Percentiles rank a stretch among this genome's conserved stretches.
Evolutionary conservation across 139 green algal genomes (phyloP).

Genomic region (Auxenochlorella pyrenoidosa): DNA sequence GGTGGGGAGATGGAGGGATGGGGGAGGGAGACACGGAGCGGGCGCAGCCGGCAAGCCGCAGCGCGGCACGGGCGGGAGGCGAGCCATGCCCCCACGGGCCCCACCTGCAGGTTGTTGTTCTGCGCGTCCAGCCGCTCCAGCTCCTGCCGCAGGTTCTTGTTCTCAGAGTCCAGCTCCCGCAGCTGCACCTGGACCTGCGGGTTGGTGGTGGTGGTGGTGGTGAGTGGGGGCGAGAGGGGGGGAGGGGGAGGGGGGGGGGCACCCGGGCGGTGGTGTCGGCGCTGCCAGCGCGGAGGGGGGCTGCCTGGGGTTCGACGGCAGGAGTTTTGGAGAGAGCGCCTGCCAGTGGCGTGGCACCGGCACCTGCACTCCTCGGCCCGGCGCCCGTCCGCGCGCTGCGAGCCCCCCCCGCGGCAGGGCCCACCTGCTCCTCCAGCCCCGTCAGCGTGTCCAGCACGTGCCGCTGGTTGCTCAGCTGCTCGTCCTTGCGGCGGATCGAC

Average conservation of each 20-base stretch:
- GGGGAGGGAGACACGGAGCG: no score
- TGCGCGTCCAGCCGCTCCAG: conserved; percentile 55
- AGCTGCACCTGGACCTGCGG: conserved; percentile 37
- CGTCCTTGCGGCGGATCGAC: conserved; percentile 58
- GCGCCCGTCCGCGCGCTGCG: no score
- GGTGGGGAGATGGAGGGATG: no score
- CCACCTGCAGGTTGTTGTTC: conserved; percentile 53
- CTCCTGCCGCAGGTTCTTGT: conserved; percentile 47
- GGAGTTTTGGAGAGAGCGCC: no score
- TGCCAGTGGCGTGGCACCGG: no score
- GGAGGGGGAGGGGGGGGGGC: background rate
- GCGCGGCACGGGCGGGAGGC: no score
- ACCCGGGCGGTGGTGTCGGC: background rate
- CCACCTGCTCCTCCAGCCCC: conserved; percentile 42
- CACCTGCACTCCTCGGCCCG: no score
- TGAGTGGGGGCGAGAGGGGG: background rate
- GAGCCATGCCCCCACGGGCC: no score
- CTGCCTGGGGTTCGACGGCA: no score
- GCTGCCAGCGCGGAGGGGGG: no score
- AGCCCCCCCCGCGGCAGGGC: no score
- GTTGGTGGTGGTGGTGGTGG: background rate
- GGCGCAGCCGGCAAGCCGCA: no score
- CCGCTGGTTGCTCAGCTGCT: conserved; percentile 49
- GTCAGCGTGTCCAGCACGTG: conserved; percentile 37
- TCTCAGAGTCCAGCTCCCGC: conserved; percentile 47